These are phyloP conservation scores for Starmerella geochares DNA, from an alignment of 805 yeast genomes.

Conservation along the genomic window DNA sequence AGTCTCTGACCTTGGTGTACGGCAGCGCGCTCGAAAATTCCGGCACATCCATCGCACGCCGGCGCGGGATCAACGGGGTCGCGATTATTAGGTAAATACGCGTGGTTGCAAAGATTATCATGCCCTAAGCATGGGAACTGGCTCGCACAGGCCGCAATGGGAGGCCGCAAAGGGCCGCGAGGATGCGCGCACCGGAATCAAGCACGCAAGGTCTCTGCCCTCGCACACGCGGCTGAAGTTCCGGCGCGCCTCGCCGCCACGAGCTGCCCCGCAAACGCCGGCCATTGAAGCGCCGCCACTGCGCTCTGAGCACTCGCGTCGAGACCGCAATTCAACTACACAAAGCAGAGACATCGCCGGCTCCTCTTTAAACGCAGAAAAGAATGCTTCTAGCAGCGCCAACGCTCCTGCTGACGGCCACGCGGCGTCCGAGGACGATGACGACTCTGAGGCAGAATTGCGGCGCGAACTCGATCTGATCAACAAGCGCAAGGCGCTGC, in stretches of 20 bases:
- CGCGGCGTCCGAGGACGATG: not conserved
- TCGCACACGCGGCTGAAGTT: conserved; percentile 23
- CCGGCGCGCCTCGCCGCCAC: conserved; percentile 8
- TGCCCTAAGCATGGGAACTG: conserved; percentile 21
- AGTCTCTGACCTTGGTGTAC: conserved; percentile 57
- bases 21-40: conserved; percentile 31
- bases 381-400: not conserved
- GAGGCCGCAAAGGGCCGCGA: conserved; percentile 24
- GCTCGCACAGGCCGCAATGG: conserved; percentile 24
- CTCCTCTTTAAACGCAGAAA: too few species aligned
- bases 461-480: conserved; percentile 14
- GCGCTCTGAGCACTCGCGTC: too few species aligned
- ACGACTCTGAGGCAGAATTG: conserved; percentile 5
- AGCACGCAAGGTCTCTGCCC: conserved; percentile 21
- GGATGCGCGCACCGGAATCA: conserved; percentile 19
- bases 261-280: not conserved
- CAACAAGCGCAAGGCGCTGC: conserved; percentile 8
- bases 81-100: conserved; percentile 5
- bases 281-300: not conserved
- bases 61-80: conserved; percentile 5
- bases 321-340: too few species aligned
- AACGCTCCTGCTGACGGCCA: too few species aligned
- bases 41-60: conserved; percentile 18
- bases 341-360: too few species aligned
- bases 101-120: not conserved